Conservation (phyloP, 2,329 filamentous ascomycete genomes). For the Colletotrichum ledebouriae region DNA sequence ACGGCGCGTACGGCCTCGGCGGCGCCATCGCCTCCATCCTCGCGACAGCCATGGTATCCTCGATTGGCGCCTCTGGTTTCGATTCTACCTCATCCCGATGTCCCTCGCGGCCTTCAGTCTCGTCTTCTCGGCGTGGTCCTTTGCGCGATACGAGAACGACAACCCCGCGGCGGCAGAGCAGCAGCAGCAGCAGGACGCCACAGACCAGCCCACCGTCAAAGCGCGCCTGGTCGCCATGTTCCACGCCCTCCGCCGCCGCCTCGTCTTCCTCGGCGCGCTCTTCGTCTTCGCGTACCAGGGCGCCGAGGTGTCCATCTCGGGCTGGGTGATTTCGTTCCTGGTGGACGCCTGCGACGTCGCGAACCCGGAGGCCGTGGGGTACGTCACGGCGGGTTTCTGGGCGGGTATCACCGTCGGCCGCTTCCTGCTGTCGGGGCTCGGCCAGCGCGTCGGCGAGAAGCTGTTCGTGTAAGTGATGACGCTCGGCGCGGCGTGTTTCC, state of each 20-base stretch:
- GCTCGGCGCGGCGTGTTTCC: slow-evolving; percentile 72
- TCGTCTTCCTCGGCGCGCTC: slow-evolving; percentile 79
- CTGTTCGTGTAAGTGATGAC: slow-evolving; percentile 75
- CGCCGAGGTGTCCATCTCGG: slow-evolving; percentile 86
- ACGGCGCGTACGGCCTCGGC: slow-evolving; percentile 77
- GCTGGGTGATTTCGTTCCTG: slow-evolving; percentile 89
- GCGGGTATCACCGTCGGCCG: slow-evolving; percentile 82
- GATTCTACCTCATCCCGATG: slow-evolving; percentile 80
- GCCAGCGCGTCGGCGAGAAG: slow-evolving; percentile 78
- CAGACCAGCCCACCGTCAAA: slow-evolving; percentile 43
- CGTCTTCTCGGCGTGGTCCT: slow-evolving; percentile 73
- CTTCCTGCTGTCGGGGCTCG: slow-evolving; percentile 78
- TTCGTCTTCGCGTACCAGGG: slow-evolving; percentile 92
- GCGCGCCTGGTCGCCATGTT: slow-evolving; percentile 59
- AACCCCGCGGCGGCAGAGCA: slow-evolving; percentile 39
- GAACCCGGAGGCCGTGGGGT: slow-evolving; percentile 78
- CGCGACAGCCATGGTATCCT: slow-evolving; percentile 79
- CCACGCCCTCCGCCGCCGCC: slow-evolving; percentile 62
- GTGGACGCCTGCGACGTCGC: slow-evolving; percentile 77
- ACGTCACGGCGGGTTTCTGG: slow-evolving; percentile 81
- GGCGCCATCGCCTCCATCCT: slow-evolving; percentile 78
- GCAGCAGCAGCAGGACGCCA: not conserved
- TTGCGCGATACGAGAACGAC: slow-evolving; percentile 78
- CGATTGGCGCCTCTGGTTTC: slow-evolving; percentile 71
- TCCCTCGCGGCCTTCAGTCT: slow-evolving; percentile 69